phyloP scores from a whole-genome alignment of 768 basidiomycete species.

The Leucocoprinus sp. region DNA sequence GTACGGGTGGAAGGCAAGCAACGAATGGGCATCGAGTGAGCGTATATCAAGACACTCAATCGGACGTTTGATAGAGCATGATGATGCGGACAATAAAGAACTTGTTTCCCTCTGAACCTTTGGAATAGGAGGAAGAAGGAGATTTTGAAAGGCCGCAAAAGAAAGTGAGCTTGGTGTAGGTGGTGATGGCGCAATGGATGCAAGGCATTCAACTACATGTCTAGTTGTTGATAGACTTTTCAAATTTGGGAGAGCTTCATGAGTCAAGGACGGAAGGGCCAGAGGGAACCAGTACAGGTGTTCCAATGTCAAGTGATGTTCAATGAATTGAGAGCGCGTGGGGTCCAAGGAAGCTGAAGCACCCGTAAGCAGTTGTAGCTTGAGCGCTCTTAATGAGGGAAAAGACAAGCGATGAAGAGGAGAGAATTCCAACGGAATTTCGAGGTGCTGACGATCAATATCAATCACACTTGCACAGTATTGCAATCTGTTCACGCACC shows the following conservation, averaged over 20 bases:
- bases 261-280: slow-evolving; percentile 23
- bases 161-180: slow-evolving; percentile 12
- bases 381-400: slow-evolving; percentile 33
- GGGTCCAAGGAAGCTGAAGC: slow-evolving; percentile 25
- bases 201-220: slow-evolving; percentile 28
- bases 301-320: slow-evolving; percentile 37
- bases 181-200: slow-evolving; percentile 14
- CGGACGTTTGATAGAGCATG: slow-evolving; percentile 16
- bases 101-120: slow-evolving; percentile 7
- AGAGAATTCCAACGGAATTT: slow-evolving; percentile 38
- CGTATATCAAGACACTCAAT: slow-evolving; percentile 30
- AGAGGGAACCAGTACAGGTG: slow-evolving; percentile 40
- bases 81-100: not conserved
- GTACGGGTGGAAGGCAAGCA: slow-evolving; percentile 20
- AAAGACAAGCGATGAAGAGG: slow-evolving; percentile 29
- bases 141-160: slow-evolving; percentile 5
- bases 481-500: slow-evolving; percentile 17
- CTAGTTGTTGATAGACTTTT: slow-evolving; percentile 27
- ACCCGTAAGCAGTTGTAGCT: slow-evolving; percentile 34
- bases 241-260: slow-evolving; percentile 32
- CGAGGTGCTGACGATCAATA: slow-evolving; percentile 25
- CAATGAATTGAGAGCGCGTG: slow-evolving; percentile 31
- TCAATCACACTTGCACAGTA: not conserved
- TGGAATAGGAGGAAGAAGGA: slow-evolving; percentile 6
- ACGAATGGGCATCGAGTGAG: slow-evolving; percentile 20